Conservation (phyloP, 129 eudicot species). For the Ambrosia trifida region DNA sequence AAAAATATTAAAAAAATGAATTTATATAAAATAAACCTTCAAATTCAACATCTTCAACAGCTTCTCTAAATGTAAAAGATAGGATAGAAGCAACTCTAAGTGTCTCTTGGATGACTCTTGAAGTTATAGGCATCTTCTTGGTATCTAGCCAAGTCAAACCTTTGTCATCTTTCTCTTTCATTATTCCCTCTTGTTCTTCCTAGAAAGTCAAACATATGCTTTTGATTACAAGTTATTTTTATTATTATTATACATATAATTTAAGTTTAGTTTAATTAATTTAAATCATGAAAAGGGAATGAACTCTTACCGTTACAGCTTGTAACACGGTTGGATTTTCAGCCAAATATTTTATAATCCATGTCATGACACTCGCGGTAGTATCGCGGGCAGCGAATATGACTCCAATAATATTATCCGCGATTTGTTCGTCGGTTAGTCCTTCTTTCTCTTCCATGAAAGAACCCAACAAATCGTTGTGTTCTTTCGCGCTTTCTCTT, state of each 20-base stretch:
- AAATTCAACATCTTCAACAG: constrained; percentile 98
- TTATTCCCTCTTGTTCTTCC: constrained; percentile 92
- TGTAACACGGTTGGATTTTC: constrained; percentile 79
- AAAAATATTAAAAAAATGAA: too few species aligned
- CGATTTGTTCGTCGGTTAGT: constrained; percentile 89
- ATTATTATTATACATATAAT: neutral
- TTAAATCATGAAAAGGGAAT: neutral
- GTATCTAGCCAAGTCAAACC: constrained; percentile 81
- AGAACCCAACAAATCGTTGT: constrained; percentile 69
- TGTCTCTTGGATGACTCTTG: constrained; percentile 96
- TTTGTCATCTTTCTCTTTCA: constrained; percentile 52
- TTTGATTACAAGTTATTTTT: constrained; percentile 8
- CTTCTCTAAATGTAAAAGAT: constrained; percentile 97
- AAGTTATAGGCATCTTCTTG: constrained; percentile 82
- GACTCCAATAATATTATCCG: constrained; percentile 91
- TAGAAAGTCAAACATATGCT: constrained; percentile 38
- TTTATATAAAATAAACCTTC: constrained; percentile 55
- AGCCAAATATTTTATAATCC: constrained; percentile 88
- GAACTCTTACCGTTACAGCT: constrained; percentile 79
- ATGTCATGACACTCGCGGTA: constrained; percentile 89
- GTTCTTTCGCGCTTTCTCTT: constrained; percentile 41
- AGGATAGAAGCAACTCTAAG: constrained; percentile 92
- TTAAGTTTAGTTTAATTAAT: neutral
- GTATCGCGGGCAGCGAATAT: constrained; percentile 97
- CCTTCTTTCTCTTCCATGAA: constrained; percentile 91